Conservation (phyloP, 108 stramenopile species). For the Licmophora abbreviata region DNA sequence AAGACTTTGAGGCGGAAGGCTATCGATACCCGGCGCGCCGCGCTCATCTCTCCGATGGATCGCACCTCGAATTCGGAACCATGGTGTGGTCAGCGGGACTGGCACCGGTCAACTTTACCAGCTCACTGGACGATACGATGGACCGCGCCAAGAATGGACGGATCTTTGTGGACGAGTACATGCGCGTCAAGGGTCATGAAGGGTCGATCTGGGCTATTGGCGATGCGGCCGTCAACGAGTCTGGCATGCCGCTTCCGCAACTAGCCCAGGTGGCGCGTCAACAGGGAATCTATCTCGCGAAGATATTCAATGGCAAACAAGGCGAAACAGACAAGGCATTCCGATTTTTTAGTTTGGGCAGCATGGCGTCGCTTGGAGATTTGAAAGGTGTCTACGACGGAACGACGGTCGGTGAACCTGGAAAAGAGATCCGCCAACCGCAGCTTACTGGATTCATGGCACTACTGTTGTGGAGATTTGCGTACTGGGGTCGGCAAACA, state of each 20-base stretch:
- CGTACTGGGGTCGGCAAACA: slow-evolving; percentile 67
- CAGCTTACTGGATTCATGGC: slow-evolving; percentile 53
- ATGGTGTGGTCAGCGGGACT: slow-evolving; percentile 92
- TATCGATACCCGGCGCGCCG: slow-evolving; percentile 36
- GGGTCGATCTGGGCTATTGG: slow-evolving; percentile 90
- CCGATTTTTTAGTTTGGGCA: slow-evolving; percentile 64
- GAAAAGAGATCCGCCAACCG: slow-evolving; percentile 13
- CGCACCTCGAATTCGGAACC: slow-evolving; percentile 73
- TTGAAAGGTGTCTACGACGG: slow-evolving; percentile 58
- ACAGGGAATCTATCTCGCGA: slow-evolving; percentile 74
- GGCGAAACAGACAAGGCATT: slow-evolving; percentile 50
- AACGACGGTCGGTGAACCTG: slow-evolving; percentile 18
- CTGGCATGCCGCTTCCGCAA: slow-evolving; percentile 62
- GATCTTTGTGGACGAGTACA: slow-evolving; percentile 78
- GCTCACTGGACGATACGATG: slow-evolving; percentile 2
- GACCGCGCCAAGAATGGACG: slow-evolving; percentile 35
- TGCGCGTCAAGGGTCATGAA: slow-evolving; percentile 74
- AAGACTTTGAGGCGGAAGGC: slow-evolving; percentile 33
- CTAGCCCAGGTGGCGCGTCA: slow-evolving; percentile 88
- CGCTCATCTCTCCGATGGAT: slow-evolving; percentile 73
- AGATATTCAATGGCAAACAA: slow-evolving; percentile 40
- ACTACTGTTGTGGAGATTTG: slow-evolving; percentile 68
- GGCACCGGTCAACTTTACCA: slow-evolving; percentile 33
- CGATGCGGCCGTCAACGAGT: slow-evolving; percentile 66
- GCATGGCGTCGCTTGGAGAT: slow-evolving; percentile 77